Base-by-base conservation (phyloP, 2,329 filamentous ascomycete species). In the Cucurbitaria berberidis region DNA sequence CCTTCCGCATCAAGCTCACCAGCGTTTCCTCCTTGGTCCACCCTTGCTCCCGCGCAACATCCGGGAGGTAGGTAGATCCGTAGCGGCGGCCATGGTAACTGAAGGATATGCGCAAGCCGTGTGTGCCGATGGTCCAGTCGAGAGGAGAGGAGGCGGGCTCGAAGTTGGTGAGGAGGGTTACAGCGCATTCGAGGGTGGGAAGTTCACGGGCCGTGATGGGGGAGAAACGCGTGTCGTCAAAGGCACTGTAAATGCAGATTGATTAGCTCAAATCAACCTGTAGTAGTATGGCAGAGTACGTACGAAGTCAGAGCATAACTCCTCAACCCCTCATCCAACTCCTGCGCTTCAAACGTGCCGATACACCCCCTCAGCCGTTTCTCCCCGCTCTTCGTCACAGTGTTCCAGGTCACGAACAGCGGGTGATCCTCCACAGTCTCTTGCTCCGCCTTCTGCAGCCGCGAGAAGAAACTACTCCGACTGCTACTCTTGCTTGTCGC, bases 391-490 rank as follows among this genome's bases (percentile, higher is more conserved):
- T 80, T 75, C 7, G 84, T 86, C 48, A 91, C 65, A 0, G 85
- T 91, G 78, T 97, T 96, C 93, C 93, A 98, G 7, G 93, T 96
- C 41, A 99, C 90, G 73, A 98, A 98, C 34, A 98, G 83, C 0
- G 93, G 93, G 57, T 84, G 82, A 77, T 72, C 24, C 76, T 57
- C 62, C 18, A 55, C 54, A 1, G 48, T 48, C 11, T 54, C 56
- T 26, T 65, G 60, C 57, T 63, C 52, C 38, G 51, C 59, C 43
- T 60, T 62, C 36, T 63, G 62, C 53, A 72, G 65, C 47, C 68
- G 75, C 16, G 69, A 75, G 65, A 74, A 68, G 67, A 77, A 62
- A 21, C 54, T 69, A 42, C 52, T 66, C 50, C 57, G 53, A 39
- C 67, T 69, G 26, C 60, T 63, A 24, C 53, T 68, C 48, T 67